Percentiles rank a stretch among this genome's conserved stretches.
Evolutionary conservation across 176 grass and related monocot genomes (phyloP).

Genomic region (Bromus sterilis): DNA sequence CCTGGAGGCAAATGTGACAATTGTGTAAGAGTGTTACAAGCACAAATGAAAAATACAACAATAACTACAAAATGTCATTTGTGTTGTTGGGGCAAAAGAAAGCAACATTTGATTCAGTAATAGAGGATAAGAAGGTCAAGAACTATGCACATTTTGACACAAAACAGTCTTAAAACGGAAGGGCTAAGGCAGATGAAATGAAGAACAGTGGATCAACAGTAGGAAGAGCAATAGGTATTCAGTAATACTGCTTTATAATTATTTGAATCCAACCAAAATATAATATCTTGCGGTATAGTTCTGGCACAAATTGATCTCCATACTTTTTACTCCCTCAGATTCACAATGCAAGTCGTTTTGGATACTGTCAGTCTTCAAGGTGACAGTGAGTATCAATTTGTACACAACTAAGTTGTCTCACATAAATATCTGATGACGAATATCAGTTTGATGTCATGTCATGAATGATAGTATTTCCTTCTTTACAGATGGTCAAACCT

Average conservation of each 20-base stretch:
- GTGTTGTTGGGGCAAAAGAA: not conserved
- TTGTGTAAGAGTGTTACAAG: not conserved
- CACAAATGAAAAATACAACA: not conserved
- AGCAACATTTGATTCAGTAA: not conserved
- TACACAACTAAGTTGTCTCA: not conserved
- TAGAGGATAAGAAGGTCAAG: not conserved
- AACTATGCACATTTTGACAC: constrained; percentile 8
- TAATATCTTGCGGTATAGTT: not conserved
- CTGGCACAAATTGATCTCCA: not conserved
- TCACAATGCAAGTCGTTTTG: not conserved
- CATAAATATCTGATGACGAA: not conserved
- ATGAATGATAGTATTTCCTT: not conserved
- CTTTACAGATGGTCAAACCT: not conserved
- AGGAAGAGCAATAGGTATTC: not conserved
- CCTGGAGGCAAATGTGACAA: constrained; percentile 34
- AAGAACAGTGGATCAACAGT: not conserved
- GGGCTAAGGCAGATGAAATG: not conserved
- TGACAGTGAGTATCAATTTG: not conserved
- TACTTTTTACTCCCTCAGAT: not conserved
- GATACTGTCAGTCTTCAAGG: not conserved
- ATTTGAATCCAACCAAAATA: not conserved
- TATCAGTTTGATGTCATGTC: not conserved
- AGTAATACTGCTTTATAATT: not conserved
- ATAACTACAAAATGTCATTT: not conserved
- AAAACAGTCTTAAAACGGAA: not conserved